phyloP scores from a whole-genome alignment of 257 asterid genomes.

The Solanum gandarillasii region DNA sequence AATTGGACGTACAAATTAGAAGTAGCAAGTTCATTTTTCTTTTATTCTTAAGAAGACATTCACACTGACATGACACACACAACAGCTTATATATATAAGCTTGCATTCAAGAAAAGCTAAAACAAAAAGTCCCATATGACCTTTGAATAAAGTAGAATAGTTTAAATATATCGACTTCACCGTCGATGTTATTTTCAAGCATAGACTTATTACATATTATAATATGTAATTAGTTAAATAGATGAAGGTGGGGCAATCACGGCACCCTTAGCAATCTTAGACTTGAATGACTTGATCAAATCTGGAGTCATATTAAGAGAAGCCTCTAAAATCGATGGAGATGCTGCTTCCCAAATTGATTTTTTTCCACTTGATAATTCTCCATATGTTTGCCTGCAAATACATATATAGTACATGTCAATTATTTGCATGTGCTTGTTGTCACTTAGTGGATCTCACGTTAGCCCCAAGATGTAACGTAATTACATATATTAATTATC shows the following conservation, averaged over 20 bases:
- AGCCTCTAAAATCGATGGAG: constrained; percentile 21
- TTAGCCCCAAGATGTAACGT: too few relatives aligned
- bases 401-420: too few relatives aligned
- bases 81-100: not conserved
- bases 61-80: not conserved
- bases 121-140: not conserved
- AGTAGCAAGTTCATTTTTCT: not conserved
- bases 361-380: constrained; percentile 6
- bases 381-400: constrained; percentile 17
- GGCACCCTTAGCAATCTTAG: not conserved
- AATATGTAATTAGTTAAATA: not conserved
- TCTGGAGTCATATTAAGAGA: constrained; percentile 12
- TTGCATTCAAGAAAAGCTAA: not conserved
- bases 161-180: too few relatives aligned
- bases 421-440: too few relatives aligned
- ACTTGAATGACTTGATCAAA: constrained; percentile 6
- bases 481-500: too few relatives aligned
- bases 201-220: not conserved
- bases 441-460: not conserved
- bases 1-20: not conserved
- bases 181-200: not conserved
- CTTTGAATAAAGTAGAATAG: too few relatives aligned
- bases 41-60: not conserved
- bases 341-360: constrained; percentile 20
- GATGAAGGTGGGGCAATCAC: not conserved